Conservation (phyloP, 345 rosid species). For the Microthlaspi erraticum region DNA sequence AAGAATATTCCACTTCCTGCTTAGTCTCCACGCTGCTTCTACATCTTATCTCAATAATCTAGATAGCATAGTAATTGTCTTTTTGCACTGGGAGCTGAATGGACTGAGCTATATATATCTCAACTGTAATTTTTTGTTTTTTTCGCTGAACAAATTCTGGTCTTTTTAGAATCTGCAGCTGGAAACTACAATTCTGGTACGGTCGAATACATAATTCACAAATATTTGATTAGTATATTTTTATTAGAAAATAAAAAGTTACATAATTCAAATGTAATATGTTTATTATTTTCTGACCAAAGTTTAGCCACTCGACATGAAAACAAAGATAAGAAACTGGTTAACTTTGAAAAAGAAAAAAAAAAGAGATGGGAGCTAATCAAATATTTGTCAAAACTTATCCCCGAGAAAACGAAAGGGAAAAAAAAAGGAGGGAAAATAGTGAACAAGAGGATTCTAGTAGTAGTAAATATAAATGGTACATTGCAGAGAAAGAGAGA, state of each 20-base stretch:
- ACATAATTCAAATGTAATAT: neutral
- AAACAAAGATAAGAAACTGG: neutral
- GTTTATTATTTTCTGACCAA: neutral
- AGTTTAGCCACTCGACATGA: neutral
- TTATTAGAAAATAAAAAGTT: neutral
- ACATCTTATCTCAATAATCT: neutral
- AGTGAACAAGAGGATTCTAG: conserved; percentile 9
- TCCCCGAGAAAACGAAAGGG: conserved; percentile 4
- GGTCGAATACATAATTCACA: neutral
- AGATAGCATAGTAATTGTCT: neutral
- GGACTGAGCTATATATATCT: too few species aligned
- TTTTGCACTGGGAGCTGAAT: neutral
- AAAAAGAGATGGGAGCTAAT: neutral
- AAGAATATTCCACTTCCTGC: conserved; percentile 27
- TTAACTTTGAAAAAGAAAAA: neutral
- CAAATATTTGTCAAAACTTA: conserved; percentile 37
- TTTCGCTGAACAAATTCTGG: neutral
- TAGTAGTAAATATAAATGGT: neutral
- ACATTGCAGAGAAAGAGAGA: conserved; percentile 21
- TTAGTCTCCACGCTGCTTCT: conserved; percentile 27
- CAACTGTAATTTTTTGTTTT: too few species aligned
- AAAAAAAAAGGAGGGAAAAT: neutral
- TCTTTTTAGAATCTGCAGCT: too few species aligned
- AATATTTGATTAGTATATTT: neutral
- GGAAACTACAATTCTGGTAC: too few species aligned